Evolutionary conservation across 2,329 filamentous ascomycete species (phyloP).

Genomic region (Penicillium brevicompactum): DNA sequence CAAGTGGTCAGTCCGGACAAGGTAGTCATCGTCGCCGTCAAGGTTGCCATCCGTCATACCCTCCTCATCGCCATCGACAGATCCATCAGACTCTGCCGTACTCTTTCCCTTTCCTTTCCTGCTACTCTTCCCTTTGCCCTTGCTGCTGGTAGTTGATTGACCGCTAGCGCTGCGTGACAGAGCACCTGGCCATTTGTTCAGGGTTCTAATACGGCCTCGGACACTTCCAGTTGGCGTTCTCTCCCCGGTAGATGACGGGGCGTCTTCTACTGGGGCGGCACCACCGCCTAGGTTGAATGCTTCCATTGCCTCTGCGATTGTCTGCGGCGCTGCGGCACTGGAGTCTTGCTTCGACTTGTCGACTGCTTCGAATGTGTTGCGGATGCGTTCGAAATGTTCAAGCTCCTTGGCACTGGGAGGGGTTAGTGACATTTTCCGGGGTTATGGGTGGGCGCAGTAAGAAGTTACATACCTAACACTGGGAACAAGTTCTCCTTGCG

Average conservation of each 20-base stretch:
- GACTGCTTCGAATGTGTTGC: slow-evolving; percentile 74
- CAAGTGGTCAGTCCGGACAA: slow-evolving; percentile 10
- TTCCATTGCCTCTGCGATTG: slow-evolving; percentile 41
- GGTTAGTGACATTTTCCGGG: slow-evolving; percentile 25
- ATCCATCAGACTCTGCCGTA: slow-evolving; percentile 36
- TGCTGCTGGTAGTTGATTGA: slow-evolving; percentile 30
- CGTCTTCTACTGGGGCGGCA: slow-evolving; percentile 15
- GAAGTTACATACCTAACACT: slow-evolving; percentile 63
- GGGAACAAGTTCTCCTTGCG: slow-evolving; percentile 83
- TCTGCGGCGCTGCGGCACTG: slow-evolving; percentile 28
- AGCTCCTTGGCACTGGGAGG: slow-evolving; percentile 76
- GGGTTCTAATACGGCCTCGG: slow-evolving; percentile 33
- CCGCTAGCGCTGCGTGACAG: slow-evolving; percentile 32
- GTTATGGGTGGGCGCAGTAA: neutral
- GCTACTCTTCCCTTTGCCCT: slow-evolving; percentile 30
- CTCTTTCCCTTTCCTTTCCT: slow-evolving; percentile 44
- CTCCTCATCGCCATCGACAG: slow-evolving; percentile 32
- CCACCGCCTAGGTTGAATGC: slow-evolving; percentile 32
- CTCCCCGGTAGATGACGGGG: slow-evolving; percentile 32
- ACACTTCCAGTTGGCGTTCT: slow-evolving; percentile 14
- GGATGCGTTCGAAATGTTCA: slow-evolving; percentile 83
- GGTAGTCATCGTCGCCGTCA: slow-evolving; percentile 29
- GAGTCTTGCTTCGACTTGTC: slow-evolving; percentile 47
- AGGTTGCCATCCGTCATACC: slow-evolving; percentile 23
- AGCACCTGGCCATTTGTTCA: slow-evolving; percentile 32